Evolutionary conservation across 306 rosid genomes (phyloP).

Genomic region (Gillenia trifoliata): DNA sequence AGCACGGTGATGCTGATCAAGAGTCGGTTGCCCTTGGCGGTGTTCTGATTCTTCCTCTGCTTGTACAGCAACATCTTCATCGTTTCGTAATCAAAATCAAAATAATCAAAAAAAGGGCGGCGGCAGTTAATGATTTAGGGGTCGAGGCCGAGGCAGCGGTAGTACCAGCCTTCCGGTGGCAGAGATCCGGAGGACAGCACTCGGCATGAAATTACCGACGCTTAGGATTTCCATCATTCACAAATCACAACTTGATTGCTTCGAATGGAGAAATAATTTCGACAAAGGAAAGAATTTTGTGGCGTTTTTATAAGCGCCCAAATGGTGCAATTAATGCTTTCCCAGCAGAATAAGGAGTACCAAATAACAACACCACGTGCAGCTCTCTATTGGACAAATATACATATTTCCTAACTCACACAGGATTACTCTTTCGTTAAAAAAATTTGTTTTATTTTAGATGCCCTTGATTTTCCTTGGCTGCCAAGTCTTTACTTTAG

Average conservation of each 20-base stretch:
- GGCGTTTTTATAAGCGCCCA: too few relatives aligned
- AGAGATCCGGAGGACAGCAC: slow-evolving; percentile 63
- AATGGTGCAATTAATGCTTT: too few relatives aligned
- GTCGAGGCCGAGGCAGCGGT: slow-evolving; percentile 95
- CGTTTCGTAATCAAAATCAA: not conserved
- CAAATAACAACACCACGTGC: too few relatives aligned
- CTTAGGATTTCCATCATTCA: slow-evolving; percentile 88
- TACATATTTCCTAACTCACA: too few relatives aligned
- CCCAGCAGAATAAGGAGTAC: too few relatives aligned
- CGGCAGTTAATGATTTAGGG: slow-evolving; percentile 33
- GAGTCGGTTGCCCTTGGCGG: slow-evolving; percentile 46
- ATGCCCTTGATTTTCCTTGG: not conserved
- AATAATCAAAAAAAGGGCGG: not conserved
- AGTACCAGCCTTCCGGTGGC: slow-evolving; percentile 86
- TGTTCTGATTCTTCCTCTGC: slow-evolving; percentile 64
- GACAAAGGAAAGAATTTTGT: too few relatives aligned
- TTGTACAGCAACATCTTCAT: slow-evolving; percentile 59
- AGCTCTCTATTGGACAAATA: too few relatives aligned
- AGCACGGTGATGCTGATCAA: slow-evolving; percentile 68
- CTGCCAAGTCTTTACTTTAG: not conserved
- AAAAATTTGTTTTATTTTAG: too few relatives aligned
- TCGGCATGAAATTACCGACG: slow-evolving; percentile 61
- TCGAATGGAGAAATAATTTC: not conserved
- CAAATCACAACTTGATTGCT: slow-evolving; percentile 56
- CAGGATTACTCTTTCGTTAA: too few relatives aligned